These are phyloP conservation scores for Ganoderma multipileum DNA, from an alignment of 1,284 basidiomycete species.

Conservation along the genomic window DNA sequence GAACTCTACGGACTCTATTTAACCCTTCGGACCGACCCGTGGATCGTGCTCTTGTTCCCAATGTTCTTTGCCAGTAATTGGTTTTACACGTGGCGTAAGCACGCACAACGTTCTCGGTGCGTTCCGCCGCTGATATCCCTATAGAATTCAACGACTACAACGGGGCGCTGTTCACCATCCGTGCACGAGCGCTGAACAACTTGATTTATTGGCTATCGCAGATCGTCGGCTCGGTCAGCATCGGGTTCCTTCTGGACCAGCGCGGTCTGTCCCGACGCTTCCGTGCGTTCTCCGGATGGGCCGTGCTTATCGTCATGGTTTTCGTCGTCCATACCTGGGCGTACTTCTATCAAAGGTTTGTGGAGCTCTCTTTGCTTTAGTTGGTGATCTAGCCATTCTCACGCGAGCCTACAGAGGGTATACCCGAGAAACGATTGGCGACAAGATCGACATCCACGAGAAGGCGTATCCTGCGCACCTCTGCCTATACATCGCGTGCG, in stretches of 20 bases:
- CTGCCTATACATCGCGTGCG: constrained; percentile 63
- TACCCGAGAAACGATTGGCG: constrained; percentile 56
- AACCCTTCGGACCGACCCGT: constrained; percentile 54
- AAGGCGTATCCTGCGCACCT: constrained; percentile 57
- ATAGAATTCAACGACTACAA: constrained; percentile 74
- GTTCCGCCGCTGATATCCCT: not conserved
- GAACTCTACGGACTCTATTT: constrained; percentile 60
- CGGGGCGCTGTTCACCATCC: constrained; percentile 69
- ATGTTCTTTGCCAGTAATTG: constrained; percentile 75
- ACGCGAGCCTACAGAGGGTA: constrained; percentile 52
- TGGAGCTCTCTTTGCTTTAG: constrained; percentile 13
- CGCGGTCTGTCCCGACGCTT: constrained; percentile 58
- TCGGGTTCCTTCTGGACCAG: constrained; percentile 69
- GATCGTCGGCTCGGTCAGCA: constrained; percentile 67
- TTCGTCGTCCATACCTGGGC: constrained; percentile 73
- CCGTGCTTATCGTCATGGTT: constrained; percentile 62
- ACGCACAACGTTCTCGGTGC: not conserved
- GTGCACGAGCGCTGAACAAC: constrained; percentile 70
- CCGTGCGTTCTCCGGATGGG: constrained; percentile 72
- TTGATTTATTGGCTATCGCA: constrained; percentile 74
- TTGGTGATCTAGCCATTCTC: not conserved
- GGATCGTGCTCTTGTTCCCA: constrained; percentile 55
- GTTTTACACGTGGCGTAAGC: constrained; percentile 79
- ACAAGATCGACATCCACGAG: constrained; percentile 63
- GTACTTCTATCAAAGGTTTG: constrained; percentile 73